Conservation (phyloP, 345 rosid species). For the Fremontodendron californicum region DNA sequence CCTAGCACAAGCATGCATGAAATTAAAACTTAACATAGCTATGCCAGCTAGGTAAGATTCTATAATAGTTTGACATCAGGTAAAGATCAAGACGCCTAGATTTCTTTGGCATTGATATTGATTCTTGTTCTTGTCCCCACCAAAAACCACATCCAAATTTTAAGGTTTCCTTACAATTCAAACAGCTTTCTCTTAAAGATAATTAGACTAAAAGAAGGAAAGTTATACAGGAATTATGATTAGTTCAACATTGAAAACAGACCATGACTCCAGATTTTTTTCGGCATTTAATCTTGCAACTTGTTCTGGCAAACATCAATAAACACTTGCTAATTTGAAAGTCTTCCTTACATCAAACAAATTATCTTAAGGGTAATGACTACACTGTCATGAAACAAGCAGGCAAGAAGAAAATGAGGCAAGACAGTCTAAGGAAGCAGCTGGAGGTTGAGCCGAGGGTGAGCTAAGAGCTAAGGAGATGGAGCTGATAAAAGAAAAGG, state of each 20-base stretch:
- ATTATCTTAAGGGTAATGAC: background rate
- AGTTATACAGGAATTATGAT: background rate
- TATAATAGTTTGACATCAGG: background rate
- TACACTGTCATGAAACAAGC: too few relatives aligned
- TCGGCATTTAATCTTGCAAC: background rate
- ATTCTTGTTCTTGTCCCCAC: background rate
- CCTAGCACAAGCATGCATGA: background rate
- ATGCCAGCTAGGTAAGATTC: background rate
- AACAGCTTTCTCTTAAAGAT: background rate
- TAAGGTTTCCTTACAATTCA: background rate
- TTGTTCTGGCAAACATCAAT: background rate
- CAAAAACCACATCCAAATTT: background rate
- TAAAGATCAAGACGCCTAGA: background rate
- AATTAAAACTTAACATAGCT: background rate
- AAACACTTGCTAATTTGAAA: background rate
- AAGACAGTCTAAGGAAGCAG: too few relatives aligned
- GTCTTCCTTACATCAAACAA: background rate
- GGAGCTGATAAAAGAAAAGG: too few relatives aligned
- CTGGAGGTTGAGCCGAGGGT: too few relatives aligned
- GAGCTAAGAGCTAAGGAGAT: too few relatives aligned
- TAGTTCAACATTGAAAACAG: background rate
- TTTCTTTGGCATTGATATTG: background rate
- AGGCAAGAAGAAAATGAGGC: too few relatives aligned
- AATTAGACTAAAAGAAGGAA: background rate
- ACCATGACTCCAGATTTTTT: background rate